Conservation (phyloP, 345 rosid genomes). For the Eucalyptus grandis region DNA sequence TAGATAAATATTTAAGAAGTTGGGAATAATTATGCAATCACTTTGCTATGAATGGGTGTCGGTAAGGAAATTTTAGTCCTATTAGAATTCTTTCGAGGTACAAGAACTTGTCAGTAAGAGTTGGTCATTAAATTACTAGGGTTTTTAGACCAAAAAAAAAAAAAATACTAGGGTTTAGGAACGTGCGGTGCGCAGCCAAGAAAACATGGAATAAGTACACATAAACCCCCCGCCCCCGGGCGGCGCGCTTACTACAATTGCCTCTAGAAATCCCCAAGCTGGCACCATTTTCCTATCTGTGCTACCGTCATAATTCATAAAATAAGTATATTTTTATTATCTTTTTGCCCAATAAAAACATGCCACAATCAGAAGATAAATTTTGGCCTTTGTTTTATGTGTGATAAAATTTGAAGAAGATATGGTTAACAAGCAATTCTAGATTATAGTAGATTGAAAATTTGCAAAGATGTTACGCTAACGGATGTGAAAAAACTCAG, state of each 20-base stretch:
- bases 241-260: too few species aligned
- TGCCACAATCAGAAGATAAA: neutral
- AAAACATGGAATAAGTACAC: neutral
- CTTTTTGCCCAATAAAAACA: neutral
- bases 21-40: neutral
- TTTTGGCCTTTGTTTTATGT: neutral
- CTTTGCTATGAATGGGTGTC: neutral
- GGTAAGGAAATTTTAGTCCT: neutral
- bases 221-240: too few species aligned
- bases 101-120: neutral
- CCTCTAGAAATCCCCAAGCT: too few species aligned
- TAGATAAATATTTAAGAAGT: neutral
- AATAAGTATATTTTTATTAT: too few species aligned
- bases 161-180: neutral
- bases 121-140: neutral
- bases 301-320: neutral
- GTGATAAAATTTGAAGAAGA: neutral
- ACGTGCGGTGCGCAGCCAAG: neutral
- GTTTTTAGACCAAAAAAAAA: too few species aligned
- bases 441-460: neutral
- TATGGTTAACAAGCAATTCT: neutral
- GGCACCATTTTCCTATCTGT: neutral
- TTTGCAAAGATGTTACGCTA: neutral
- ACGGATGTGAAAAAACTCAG: neutral
- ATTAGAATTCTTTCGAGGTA: neutral